Percentiles rank a stretch among this genome's conserved stretches.
These are phyloP conservation scores for Strobilomyces dryophilus DNA, from an alignment of 768 basidiomycete species.

Conservation along the genomic window DNA sequence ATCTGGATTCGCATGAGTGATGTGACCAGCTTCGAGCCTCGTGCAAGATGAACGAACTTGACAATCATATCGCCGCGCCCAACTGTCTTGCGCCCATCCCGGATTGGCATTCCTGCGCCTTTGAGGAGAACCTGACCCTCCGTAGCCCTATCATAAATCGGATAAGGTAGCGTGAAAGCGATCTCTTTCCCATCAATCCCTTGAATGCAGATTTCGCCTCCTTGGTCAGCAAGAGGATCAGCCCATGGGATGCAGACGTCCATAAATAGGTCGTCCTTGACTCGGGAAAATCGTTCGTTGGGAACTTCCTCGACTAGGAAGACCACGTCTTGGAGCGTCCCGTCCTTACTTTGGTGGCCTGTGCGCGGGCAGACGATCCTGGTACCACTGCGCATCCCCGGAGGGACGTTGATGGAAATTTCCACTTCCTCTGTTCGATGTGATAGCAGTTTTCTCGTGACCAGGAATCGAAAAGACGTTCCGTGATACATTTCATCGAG, in stretches of 20 bases:
- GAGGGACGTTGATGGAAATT: constrained; percentile 56
- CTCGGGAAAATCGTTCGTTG: constrained; percentile 54
- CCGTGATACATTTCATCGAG: constrained; percentile 62
- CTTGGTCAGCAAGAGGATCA: constrained; percentile 43
- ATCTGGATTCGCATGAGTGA: constrained; percentile 15
- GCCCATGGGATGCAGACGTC: constrained; percentile 55
- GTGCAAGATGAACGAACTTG: constrained; percentile 36
- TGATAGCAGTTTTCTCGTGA: constrained; percentile 52
- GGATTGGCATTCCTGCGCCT: constrained; percentile 68
- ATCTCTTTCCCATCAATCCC: constrained; percentile 59
- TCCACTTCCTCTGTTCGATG: constrained; percentile 49
- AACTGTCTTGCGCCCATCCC: constrained; percentile 46
- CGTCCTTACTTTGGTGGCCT: constrained; percentile 60
- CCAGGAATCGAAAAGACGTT: constrained; percentile 51
- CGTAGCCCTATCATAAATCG: constrained; percentile 43
- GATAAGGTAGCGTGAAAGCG: constrained; percentile 48
- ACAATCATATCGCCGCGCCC: constrained; percentile 63
- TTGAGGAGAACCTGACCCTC: constrained; percentile 47
- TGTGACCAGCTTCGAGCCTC: neutral
- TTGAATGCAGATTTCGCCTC: constrained; percentile 46
- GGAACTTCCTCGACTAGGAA: constrained; percentile 60
- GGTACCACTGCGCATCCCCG: constrained; percentile 59
- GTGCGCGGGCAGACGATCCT: constrained; percentile 57
- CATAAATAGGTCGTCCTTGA: constrained; percentile 53
- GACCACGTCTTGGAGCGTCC: constrained; percentile 58